These are phyloP conservation scores for thale cress (Arabidopsis thaliana) DNA, from an alignment of 345 rosid genomes.

Conservation along the genomic window TAIR10.1 NC_003074.8:5239501-5240000, in stretches of 20 bases:
- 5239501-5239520: background rate
- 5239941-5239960: background rate
- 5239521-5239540: background rate
- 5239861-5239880: background rate
- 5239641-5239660: background rate
- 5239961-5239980: background rate
- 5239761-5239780: background rate
- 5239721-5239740: constrained; percentile 39
- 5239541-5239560: background rate
- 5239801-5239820: constrained; percentile 44
- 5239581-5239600: background rate
- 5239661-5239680: constrained; percentile 5
- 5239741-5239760: constrained; percentile 36
- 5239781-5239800: constrained; percentile 21
- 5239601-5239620: background rate
- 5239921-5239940: background rate
- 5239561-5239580: background rate
- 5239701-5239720: constrained; percentile 1
- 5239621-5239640: background rate
- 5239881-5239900: background rate
- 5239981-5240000: background rate
- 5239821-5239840: constrained; percentile 19
- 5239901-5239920: background rate
- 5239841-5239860: constrained; percentile 2
- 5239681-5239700: constrained; percentile 14